Evolutionary conservation across 2,329 filamentous ascomycete species (phyloP).

Genomic region (Colletotrichum liaoningense): DNA sequence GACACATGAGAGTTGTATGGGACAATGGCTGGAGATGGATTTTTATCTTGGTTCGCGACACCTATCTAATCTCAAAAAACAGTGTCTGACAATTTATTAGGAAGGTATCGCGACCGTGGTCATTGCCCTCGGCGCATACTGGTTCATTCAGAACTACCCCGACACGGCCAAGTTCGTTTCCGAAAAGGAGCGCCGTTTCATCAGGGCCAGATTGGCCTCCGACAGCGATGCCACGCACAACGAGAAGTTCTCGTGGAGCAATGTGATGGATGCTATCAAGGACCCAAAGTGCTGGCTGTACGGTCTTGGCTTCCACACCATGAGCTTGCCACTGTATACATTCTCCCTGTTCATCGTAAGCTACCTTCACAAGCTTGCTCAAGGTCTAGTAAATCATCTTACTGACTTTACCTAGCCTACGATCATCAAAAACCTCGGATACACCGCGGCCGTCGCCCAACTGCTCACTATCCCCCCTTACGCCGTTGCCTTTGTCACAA

Average conservation of each 20-base stretch:
- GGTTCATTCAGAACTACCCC: slow-evolving; percentile 76
- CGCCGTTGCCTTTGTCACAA: slow-evolving; percentile 70
- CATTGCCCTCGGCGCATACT: slow-evolving; percentile 61
- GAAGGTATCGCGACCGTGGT: slow-evolving; percentile 68
- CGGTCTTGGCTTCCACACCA: slow-evolving; percentile 77
- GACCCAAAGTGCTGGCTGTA: slow-evolving; percentile 82
- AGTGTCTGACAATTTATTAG: slow-evolving; percentile 52
- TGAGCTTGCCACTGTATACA: slow-evolving; percentile 72
- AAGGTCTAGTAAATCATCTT: no score
- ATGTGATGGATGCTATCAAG: slow-evolving; percentile 71
- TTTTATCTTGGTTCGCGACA: slow-evolving; percentile 63
- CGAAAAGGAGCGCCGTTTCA: slow-evolving; percentile 64
- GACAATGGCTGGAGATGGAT: slow-evolving; percentile 68
- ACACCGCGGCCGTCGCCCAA: slow-evolving; percentile 63
- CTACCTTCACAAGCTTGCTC: neutral
- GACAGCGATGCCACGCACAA: slow-evolving; percentile 78
- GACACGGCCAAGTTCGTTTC: slow-evolving; percentile 68
- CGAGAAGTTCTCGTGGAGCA: slow-evolving; percentile 76
- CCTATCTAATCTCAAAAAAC: no score
- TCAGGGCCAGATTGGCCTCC: slow-evolving; percentile 71
- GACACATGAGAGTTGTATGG: slow-evolving; percentile 65
- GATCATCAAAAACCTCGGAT: slow-evolving; percentile 66
- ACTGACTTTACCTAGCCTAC: slow-evolving; percentile 50
- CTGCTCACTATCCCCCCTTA: slow-evolving; percentile 74
- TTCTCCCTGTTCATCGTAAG: slow-evolving; percentile 65